These are phyloP conservation scores for Wickerhamiella spandovensis DNA, from an alignment of 805 yeast species.

Conservation along the genomic window DNA sequence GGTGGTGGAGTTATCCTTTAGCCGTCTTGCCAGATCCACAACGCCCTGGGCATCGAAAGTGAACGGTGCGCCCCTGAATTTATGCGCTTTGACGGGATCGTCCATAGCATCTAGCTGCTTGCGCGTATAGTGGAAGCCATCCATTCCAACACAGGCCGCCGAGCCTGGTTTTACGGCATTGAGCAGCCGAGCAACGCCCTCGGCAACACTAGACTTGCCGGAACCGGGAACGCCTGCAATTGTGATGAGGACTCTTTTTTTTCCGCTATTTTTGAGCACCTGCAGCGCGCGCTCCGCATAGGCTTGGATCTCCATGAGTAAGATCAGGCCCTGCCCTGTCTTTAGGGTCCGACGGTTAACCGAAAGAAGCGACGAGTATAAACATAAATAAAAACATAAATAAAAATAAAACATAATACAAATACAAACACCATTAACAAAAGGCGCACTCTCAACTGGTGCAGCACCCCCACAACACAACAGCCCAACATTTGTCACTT, in stretches of 20 bases:
- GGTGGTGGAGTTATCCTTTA: constrained; percentile 16
- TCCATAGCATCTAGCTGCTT: constrained; percentile 33
- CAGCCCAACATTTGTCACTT: not conserved
- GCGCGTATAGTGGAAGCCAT: constrained; percentile 60
- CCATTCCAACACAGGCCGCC: constrained; percentile 45
- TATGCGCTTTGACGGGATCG: constrained; percentile 44
- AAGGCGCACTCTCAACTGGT: too few relatives aligned
- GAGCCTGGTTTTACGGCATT: constrained; percentile 18
- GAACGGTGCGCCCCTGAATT: constrained; percentile 70
- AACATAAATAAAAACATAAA: too few relatives aligned
- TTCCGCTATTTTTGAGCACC: not conserved
- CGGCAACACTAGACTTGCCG: constrained; percentile 64
- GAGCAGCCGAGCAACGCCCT: constrained; percentile 31
- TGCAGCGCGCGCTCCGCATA: not conserved
- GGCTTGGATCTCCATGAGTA: not conserved
- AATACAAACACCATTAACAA: too few relatives aligned
- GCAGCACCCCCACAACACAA: too few relatives aligned
- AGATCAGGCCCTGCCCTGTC: too few relatives aligned
- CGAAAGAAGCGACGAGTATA: too few relatives aligned
- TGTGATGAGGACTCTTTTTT: constrained; percentile 37
- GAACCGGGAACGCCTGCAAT: constrained; percentile 76
- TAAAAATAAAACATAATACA: too few relatives aligned
- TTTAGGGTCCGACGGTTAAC: too few relatives aligned
- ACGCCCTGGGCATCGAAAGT: constrained; percentile 60
- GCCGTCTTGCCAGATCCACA: constrained; percentile 24